A percentile compares a stretch with the other conserved stretches of the same genome.
These are phyloP conservation scores for Wickerhamiella parazyma DNA, from an alignment of 805 yeast species.

Conservation along the genomic window DNA sequence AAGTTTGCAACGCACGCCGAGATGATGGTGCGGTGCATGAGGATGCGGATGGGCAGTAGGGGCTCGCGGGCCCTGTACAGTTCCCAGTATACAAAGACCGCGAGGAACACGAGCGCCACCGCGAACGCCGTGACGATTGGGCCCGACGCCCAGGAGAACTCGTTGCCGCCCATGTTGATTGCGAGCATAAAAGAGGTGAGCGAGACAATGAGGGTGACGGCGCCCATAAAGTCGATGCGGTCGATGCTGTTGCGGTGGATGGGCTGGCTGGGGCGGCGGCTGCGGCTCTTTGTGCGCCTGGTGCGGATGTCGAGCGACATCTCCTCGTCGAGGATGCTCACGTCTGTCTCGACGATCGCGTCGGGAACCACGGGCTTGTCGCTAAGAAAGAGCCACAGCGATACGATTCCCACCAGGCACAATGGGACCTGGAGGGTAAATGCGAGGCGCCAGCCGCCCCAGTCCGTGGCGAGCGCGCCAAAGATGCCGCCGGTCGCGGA, in stretches of 20 bases:
- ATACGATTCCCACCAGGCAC: conserved; percentile 26
- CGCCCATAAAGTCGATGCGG: conserved; percentile 57
- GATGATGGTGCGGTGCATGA: conserved; percentile 45
- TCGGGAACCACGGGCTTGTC: conserved; percentile 10
- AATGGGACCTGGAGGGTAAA: conserved; percentile 31
- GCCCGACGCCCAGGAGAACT: conserved; percentile 34
- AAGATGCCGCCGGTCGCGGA: conserved; percentile 54
- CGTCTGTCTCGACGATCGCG: conserved; percentile 8
- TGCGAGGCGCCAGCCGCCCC: conserved; percentile 50
- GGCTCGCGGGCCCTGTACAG: conserved; percentile 44
- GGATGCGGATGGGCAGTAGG: conserved; percentile 46
- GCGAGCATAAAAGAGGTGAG: conserved; percentile 48
- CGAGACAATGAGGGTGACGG: conserved; percentile 42
- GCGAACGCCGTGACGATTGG: conserved; percentile 28
- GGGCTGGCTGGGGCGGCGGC: conserved; percentile 25
- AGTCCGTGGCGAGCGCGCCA: conserved; percentile 41
- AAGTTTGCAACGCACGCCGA: conserved; percentile 56
- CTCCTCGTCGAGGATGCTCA: conserved; percentile 7
- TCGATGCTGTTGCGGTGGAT: conserved; percentile 35
- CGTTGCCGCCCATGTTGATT: conserved; percentile 52
- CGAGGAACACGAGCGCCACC: conserved; percentile 26
- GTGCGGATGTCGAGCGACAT: conserved; percentile 3
- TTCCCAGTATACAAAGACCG: conserved; percentile 41
- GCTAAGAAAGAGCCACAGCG: conserved; percentile 20
- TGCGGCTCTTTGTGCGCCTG: conserved; percentile 8